phyloP scores from a whole-genome alignment of 23 red algal genomes.

The Gracilaria domingensis region DNA sequence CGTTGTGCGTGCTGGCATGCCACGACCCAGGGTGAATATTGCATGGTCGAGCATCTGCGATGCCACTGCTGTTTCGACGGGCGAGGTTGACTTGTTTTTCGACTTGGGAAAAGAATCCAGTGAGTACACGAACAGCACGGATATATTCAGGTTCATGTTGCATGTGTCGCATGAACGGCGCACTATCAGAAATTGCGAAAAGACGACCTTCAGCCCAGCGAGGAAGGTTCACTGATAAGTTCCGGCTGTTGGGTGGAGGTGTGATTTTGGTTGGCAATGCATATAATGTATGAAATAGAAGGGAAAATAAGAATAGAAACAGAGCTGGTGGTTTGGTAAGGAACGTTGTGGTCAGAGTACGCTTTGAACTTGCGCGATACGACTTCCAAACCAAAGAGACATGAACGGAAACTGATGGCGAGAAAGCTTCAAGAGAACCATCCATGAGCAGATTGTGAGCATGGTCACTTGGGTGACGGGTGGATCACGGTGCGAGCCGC shows the following conservation, averaged over 20 bases:
- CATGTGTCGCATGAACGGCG: neutral
- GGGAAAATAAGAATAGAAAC: neutral
- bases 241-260: neutral
- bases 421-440: no score
- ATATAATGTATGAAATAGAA: neutral
- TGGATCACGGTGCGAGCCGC: no score
- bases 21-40: neutral
- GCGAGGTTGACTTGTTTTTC: neutral
- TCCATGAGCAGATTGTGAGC: no score
- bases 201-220: constrained; percentile 19
- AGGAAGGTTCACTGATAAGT: constrained; percentile 12
- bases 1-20: neutral
- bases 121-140: neutral
- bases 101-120: neutral
- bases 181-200: constrained; percentile 11
- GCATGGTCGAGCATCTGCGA: neutral
- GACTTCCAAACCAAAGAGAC: no score
- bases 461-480: no score
- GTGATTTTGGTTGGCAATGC: neutral
- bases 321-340: neutral
- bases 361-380: no score
- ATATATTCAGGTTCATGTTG: constrained; percentile 1
- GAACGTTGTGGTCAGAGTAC: no score
- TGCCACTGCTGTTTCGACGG: neutral
- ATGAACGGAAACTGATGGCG: no score